Evolutionary conservation across 164 flowering plant species (phyloP), one percentile per base, ranked within the genome.

Genomic region (Magnolia sinica): DNA sequence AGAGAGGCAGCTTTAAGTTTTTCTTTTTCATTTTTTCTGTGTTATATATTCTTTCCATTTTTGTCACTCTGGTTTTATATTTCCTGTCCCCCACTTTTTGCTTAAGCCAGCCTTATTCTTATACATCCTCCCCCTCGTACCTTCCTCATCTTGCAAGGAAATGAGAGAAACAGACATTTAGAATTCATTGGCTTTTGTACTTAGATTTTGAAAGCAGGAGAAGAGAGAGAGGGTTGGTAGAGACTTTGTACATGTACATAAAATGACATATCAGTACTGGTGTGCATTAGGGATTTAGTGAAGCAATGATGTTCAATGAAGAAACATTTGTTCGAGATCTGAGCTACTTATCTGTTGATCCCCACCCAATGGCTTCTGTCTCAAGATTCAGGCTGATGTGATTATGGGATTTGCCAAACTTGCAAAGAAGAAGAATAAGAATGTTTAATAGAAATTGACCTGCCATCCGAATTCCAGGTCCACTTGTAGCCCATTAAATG

Each of bases 11-110:
- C 73, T 55, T 55, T 11, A 16, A 16, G 79, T 81, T 65, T 27
- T 52, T 68, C 3, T 77, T 86, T 86, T 79, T 72, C 79, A 71
- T 78, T 82, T 16, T 73, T 23, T 59, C 85, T 14, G 65, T 22
- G 77, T 83, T 86, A 74, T 85, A 8, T 55, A 55, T 90, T 88
- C 89, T 83, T 89, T 88, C 85, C 84, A 85, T 88, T 83, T 81
- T 82, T 86, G 81, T 78, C 87, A 52, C 82, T 86, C 81, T 84
- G 83, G 81, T 74, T 80, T 81, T 75, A 77, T 14, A 76, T 74
- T 82, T 64, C 70, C 63, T 45, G 74, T 20, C 61, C 45, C 71
- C 68, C 19, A 51, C 82, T 77, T 64, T 58, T 20, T 19, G 13
- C 63, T 51, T 80, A 81, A 84, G 78, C 69, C 81, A 24, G 85